Evolutionary conservation across 768 basidiomycete species (phyloP).

Genomic region (Kwoniella sp.): DNA sequence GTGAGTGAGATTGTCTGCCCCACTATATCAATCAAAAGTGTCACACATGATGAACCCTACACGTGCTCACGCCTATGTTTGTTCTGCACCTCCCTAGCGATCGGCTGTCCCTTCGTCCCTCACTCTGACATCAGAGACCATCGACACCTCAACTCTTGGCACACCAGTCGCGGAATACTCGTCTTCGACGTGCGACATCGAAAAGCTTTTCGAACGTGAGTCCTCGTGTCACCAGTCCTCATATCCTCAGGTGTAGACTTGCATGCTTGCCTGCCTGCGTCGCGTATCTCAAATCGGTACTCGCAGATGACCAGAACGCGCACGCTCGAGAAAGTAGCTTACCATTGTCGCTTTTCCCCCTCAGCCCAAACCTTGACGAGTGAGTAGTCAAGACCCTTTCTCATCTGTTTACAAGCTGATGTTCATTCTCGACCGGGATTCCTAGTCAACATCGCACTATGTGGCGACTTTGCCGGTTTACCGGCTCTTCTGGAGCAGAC

Average conservation of each 20-base stretch:
- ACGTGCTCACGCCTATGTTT: not conserved
- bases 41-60: not conserved
- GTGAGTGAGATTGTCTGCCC: too few species aligned
- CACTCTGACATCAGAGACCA: slow-evolving; percentile 61
- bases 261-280: too few species aligned
- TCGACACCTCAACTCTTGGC: slow-evolving; percentile 61
- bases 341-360: slow-evolving; percentile 4
- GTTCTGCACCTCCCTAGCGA: slow-evolving; percentile 32
- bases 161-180: slow-evolving; percentile 72
- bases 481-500: slow-evolving; percentile 60
- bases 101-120: slow-evolving; percentile 40
- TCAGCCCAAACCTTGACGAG: slow-evolving; percentile 18
- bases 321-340: slow-evolving; percentile 1
- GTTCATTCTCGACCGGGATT: not conserved
- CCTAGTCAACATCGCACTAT: slow-evolving; percentile 68
- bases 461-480: slow-evolving; percentile 63
- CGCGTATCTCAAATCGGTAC: too few species aligned
- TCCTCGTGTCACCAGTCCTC: slow-evolving; percentile 12
- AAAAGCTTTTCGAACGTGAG: slow-evolving; percentile 52
- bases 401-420: not conserved
- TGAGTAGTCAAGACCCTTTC: slow-evolving; percentile 7
- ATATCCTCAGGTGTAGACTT: too few species aligned
- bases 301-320: too few species aligned
- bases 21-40: too few species aligned
- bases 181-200: slow-evolving; percentile 62